Conservation (phyloP, 176 grass and related monocot species). For the Rhipidocladum racemiflorum region DNA sequence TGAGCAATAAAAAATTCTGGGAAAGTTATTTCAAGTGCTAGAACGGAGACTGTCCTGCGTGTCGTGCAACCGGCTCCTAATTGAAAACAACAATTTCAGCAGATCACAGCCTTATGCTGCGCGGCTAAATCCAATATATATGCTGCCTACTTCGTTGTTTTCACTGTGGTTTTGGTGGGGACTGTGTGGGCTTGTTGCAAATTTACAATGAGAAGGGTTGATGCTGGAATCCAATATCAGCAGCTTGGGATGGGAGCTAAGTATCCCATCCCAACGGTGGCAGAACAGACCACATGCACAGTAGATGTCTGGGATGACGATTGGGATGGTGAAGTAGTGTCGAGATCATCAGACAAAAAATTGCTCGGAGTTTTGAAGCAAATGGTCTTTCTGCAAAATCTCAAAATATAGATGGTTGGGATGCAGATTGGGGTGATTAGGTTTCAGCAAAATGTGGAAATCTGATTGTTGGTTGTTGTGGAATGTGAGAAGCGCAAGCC, state of each 20-base stretch:
- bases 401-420: slow-evolving; percentile 34
- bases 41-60: slow-evolving; percentile 17
- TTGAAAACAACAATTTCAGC: slow-evolving; percentile 27
- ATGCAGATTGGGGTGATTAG: slow-evolving; percentile 45
- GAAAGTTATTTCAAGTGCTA: slow-evolving; percentile 31
- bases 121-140: slow-evolving; percentile 41
- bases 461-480: background rate
- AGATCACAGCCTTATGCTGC: slow-evolving; percentile 21
- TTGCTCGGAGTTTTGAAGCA: slow-evolving; percentile 12
- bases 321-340: slow-evolving; percentile 42
- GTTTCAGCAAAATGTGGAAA: background rate
- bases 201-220: slow-evolving; percentile 27
- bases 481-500: background rate
- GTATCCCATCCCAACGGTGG: slow-evolving; percentile 16
- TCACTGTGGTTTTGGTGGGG: slow-evolving; percentile 32
- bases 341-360: slow-evolving; percentile 20
- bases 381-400: slow-evolving; percentile 29
- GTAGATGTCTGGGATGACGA: slow-evolving; percentile 41
- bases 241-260: slow-evolving; percentile 46
- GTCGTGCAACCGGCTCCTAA: slow-evolving; percentile 4
- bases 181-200: slow-evolving; percentile 54
- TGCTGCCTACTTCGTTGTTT: slow-evolving; percentile 37
- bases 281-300: background rate
- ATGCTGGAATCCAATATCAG: slow-evolving; percentile 31
- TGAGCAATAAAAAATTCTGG: background rate